phyloP scores from a whole-genome alignment of 768 basidiomycete species.

The Cystobasidium ongulense region DNA sequence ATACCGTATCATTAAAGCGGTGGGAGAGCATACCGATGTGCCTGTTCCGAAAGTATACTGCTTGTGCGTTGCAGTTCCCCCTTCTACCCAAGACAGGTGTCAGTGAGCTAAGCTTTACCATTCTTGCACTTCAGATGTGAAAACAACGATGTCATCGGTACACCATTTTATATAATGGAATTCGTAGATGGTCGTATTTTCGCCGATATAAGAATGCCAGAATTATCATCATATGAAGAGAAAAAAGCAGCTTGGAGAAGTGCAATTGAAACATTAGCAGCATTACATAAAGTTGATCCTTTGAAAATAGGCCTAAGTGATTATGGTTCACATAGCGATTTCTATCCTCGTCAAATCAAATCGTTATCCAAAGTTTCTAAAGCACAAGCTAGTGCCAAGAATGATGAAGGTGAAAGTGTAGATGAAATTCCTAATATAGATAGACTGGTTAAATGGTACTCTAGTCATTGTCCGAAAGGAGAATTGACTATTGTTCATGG shows the following conservation, averaged over 20 bases:
- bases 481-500: conserved; percentile 77
- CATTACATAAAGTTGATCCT: conserved; percentile 60
- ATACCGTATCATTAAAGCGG: conserved; percentile 66
- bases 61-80: conserved; percentile 45
- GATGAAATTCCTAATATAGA: conserved; percentile 70
- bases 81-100: no score
- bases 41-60: conserved; percentile 78
- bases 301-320: conserved; percentile 58
- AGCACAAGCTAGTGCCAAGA: conserved; percentile 61
- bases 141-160: conserved; percentile 67
- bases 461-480: conserved; percentile 58
- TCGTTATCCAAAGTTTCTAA: conserved; percentile 71
- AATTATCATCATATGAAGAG: conserved; percentile 54
- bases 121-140: conserved; percentile 52
- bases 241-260: conserved; percentile 74
- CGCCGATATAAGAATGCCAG: conserved; percentile 69
- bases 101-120: not conserved
- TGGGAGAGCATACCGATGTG: conserved; percentile 70
- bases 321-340: conserved; percentile 67
- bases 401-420: conserved; percentile 45
- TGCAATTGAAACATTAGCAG: conserved; percentile 62
- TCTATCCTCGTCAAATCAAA: conserved; percentile 89
- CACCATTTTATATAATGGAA: conserved; percentile 94
- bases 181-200: conserved; percentile 91
- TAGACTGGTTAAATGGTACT: conserved; percentile 69